Conservation (phyloP, 148 eudicot genomes). For the Cornus controversa region DNA sequence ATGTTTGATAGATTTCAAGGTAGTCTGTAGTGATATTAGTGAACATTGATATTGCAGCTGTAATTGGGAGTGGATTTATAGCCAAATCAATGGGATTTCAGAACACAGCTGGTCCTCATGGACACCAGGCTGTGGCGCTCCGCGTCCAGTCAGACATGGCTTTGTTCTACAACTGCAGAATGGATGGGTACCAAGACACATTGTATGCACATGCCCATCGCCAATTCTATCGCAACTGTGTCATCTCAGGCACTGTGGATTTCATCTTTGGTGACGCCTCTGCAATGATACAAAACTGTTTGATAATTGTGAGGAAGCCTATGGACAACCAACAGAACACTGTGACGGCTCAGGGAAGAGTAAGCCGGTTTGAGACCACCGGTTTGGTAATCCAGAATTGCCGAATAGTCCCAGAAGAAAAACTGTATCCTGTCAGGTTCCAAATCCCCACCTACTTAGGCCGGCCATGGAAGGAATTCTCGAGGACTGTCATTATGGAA, state of each 20-base stretch:
- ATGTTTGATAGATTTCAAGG: too few species aligned
- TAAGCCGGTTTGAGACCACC: constrained; percentile 23
- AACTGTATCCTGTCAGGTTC: constrained; percentile 34
- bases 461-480: constrained; percentile 66
- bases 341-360: constrained; percentile 68
- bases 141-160: constrained; percentile 55
- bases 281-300: constrained; percentile 52
- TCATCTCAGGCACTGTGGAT: constrained; percentile 51
- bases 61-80: constrained; percentile 51
- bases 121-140: constrained; percentile 73
- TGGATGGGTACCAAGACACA: constrained; percentile 63
- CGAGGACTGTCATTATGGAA: constrained; percentile 64
- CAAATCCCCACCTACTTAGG: constrained; percentile 49
- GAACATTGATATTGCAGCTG: constrained; percentile 28
- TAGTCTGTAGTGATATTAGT: too few species aligned
- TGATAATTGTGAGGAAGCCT: constrained; percentile 46
- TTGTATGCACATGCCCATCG: constrained; percentile 48
- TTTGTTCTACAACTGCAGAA: constrained; percentile 48
- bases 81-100: constrained; percentile 56
- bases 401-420: constrained; percentile 62
- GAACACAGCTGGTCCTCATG: constrained; percentile 62
- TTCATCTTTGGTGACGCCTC: constrained; percentile 56
- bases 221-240: constrained; percentile 54
- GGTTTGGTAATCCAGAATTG: constrained; percentile 70
- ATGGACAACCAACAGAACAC: constrained; percentile 51